Evolutionary conservation across 257 asterid genomes (phyloP).

Genomic region (Solanum pennellii): DNA sequence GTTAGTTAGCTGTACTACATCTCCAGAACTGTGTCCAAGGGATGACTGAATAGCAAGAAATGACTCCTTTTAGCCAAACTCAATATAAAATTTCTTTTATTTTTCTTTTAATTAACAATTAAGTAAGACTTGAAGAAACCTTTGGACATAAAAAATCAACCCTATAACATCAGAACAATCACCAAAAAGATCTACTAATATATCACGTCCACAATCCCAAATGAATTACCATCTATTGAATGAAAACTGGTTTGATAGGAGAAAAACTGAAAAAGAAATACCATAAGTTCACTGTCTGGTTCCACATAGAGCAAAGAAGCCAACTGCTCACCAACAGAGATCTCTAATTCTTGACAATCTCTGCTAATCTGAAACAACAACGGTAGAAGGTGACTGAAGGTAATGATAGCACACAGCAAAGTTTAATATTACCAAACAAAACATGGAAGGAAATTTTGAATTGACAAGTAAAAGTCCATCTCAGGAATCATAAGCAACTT

Average conservation of each 20-base stretch:
- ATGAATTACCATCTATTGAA: background rate
- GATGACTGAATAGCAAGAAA: background rate
- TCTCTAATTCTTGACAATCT: constrained; percentile 11
- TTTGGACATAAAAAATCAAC: background rate
- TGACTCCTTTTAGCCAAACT: background rate
- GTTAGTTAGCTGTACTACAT: background rate
- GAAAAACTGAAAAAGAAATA: background rate
- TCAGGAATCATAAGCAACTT: background rate
- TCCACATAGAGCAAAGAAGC: constrained; percentile 7
- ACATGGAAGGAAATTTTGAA: background rate
- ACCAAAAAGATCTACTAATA: background rate
- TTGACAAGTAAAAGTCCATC: background rate
- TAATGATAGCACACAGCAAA: background rate
- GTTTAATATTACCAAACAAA: background rate
- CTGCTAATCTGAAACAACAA: constrained; percentile 3
- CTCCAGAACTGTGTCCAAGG: background rate
- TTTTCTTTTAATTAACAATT: background rate
- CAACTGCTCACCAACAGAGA: constrained; percentile 9
- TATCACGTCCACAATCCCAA: background rate
- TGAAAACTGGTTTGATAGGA: background rate
- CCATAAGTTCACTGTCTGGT: constrained; percentile 11
- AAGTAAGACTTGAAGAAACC: background rate
- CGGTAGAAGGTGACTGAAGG: background rate
- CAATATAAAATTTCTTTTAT: background rate
- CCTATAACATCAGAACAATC: background rate